A percentile compares a stretch with the other conserved stretches of the same genome.
These are phyloP conservation scores for Biscogniauxia mediterranea DNA, from an alignment of 2,329 filamentous ascomycete genomes.

Conservation along the genomic window DNA sequence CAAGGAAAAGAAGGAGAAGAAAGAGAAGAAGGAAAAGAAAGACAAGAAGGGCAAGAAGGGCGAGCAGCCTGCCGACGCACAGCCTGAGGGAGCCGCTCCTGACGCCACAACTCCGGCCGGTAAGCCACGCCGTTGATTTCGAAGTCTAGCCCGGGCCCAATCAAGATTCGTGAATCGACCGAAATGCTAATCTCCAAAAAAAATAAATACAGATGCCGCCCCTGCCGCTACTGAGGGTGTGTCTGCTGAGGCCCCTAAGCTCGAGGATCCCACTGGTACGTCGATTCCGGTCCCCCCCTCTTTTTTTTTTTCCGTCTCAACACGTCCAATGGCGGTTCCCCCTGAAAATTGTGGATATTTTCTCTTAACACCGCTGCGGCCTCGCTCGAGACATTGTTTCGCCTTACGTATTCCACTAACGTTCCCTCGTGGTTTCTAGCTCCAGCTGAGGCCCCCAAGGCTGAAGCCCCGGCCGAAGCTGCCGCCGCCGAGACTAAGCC, in stretches of 20 bases:
- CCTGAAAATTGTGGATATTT: neutral
- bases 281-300: conserved; percentile 10
- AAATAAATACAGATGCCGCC: conserved; percentile 8
- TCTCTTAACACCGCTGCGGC: neutral
- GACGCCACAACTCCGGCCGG: conserved; percentile 15
- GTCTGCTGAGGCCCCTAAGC: conserved; percentile 8
- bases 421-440: conserved; percentile 7
- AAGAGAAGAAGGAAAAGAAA: conserved; percentile 33
- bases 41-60: conserved; percentile 2
- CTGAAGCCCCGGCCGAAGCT: neutral
- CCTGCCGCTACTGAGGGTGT: conserved; percentile 17
- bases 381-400: conserved; percentile 1
- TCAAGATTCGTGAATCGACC: neutral
- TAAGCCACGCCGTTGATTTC: conserved; percentile 5
- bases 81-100: conserved; percentile 17
- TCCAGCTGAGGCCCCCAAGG: conserved; percentile 9
- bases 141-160: neutral
- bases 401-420: no score
- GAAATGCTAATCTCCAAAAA: neutral
- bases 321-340: neutral
- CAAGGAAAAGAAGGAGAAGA: conserved; percentile 20
- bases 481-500: conserved; percentile 18
- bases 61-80: conserved; percentile 26
- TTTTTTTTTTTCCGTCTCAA: neutral
- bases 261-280: conserved; percentile 24